These are phyloP conservation scores for Phytophthora fragariae DNA, from an alignment of 352 stramenopile species.

Conservation along the genomic window DNA sequence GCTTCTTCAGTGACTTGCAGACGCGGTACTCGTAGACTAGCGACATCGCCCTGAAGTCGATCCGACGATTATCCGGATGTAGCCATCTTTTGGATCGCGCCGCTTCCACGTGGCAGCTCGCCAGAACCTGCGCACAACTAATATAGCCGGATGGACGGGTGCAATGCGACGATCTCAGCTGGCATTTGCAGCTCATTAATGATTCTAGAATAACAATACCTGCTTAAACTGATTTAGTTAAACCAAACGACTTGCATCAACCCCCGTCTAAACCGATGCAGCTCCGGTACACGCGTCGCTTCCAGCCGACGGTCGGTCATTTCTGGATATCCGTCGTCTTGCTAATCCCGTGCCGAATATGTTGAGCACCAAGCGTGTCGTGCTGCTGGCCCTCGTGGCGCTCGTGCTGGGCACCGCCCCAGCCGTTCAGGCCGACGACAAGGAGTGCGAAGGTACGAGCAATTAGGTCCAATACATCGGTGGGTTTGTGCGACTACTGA, in stretches of 20 bases:
- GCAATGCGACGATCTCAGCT: not conserved
- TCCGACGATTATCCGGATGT: conserved; percentile 9
- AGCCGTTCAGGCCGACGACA: conserved; percentile 52
- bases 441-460: conserved; percentile 92
- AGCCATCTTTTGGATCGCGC: conserved; percentile 28
- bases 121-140: conserved; percentile 34
- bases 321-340: conserved; percentile 33
- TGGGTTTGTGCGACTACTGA: conserved; percentile 3
- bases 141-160: conserved; percentile 30
- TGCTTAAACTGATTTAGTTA: not conserved
- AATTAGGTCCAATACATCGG: conserved; percentile 1
- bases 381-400: conserved; percentile 75
- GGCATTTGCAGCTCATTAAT: not conserved
- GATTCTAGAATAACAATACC: conserved; percentile 21
- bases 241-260: conserved; percentile 3
- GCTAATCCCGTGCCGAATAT: conserved; percentile 38
- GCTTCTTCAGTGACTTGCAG: conserved; percentile 90
- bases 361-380: conserved; percentile 62
- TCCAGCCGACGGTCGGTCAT: conserved; percentile 22
- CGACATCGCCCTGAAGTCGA: not conserved
- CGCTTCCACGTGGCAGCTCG: conserved; percentile 35
- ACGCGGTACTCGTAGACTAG: conserved; percentile 74
- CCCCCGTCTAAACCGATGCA: not conserved
- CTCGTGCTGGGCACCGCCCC: conserved; percentile 53
- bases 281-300: conserved; percentile 27